Conservation (phyloP, 139 green algal genomes). For the Volvox reticuliferus region DNA sequence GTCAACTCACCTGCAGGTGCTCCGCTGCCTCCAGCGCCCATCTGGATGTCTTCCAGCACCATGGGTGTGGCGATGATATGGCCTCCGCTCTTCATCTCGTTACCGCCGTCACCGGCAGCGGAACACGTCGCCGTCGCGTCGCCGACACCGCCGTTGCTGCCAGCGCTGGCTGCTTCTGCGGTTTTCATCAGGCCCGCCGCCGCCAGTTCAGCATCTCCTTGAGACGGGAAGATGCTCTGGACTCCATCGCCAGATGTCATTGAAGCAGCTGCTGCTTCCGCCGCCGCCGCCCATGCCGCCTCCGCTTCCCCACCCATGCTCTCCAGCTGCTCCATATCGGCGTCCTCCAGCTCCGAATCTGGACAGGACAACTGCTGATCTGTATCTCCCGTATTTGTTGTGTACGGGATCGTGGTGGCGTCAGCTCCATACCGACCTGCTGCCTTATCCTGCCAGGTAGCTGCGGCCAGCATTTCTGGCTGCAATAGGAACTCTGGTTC, state of each 20-base stretch:
- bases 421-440: background rate
- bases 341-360: slow-evolving; percentile 8
- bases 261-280: background rate
- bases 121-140: background rate
- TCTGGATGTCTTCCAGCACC: too few species aligned
- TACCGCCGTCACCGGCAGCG: background rate
- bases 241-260: background rate
- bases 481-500: background rate
- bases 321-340: slow-evolving; percentile 32
- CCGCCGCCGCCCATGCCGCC: slow-evolving; percentile 31
- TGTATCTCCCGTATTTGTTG: background rate
- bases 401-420: background rate
- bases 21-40: background rate
- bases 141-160: background rate
- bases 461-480: background rate
- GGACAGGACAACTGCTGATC: too few species aligned
- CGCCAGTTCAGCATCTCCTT: background rate
- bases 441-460: background rate
- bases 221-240: background rate
- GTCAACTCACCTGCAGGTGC: background rate
- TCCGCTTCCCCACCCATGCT: slow-evolving; percentile 35
- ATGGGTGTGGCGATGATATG: background rate
- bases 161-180: background rate
- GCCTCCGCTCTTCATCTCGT: background rate
- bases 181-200: background rate